A percentile compares a stretch with the other conserved stretches of the same genome.
Evolutionary conservation across 805 yeast genomes (phyloP).

Genomic region (Lipomyces chichibuensis): DNA sequence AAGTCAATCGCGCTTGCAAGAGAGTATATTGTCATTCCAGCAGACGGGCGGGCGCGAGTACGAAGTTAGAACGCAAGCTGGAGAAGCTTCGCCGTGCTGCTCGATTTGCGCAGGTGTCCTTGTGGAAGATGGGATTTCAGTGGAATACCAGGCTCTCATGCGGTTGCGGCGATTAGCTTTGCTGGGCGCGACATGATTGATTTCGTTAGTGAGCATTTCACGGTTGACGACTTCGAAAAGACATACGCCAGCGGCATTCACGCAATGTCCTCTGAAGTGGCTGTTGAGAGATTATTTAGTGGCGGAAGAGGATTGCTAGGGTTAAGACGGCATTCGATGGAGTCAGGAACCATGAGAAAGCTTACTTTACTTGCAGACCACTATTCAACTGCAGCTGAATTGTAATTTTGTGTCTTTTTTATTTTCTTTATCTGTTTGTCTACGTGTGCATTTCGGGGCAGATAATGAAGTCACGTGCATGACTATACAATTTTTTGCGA

Average conservation of each 20-base stretch:
- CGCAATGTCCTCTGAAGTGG: too few relatives aligned
- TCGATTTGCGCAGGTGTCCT: neutral
- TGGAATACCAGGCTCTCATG: neutral
- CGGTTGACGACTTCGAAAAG: neutral
- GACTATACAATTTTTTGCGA: too few relatives aligned
- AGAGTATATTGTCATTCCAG: slow-evolving; percentile 1
- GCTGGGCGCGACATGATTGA: neutral
- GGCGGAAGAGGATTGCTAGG: too few relatives aligned
- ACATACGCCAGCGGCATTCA: neutral
- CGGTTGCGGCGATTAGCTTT: slow-evolving; percentile 4
- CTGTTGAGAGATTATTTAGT: too few relatives aligned
- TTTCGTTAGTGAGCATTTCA: neutral
- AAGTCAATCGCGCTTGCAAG: slow-evolving; percentile 3
- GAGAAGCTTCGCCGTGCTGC: neutral
- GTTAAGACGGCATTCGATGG: too few relatives aligned
- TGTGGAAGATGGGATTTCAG: neutral
- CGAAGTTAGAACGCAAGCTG: neutral
- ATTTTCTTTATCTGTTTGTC: too few relatives aligned
- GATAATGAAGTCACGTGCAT: too few relatives aligned
- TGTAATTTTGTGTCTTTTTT: too few relatives aligned
- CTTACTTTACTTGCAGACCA: too few relatives aligned
- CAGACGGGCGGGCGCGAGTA: neutral
- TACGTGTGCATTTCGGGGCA: too few relatives aligned
- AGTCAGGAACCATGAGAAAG: too few relatives aligned
- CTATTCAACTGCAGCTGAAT: too few relatives aligned